Evolutionary conservation across 208 protist genomes (phyloP).

Genomic region (Crithidia bombi): DNA sequence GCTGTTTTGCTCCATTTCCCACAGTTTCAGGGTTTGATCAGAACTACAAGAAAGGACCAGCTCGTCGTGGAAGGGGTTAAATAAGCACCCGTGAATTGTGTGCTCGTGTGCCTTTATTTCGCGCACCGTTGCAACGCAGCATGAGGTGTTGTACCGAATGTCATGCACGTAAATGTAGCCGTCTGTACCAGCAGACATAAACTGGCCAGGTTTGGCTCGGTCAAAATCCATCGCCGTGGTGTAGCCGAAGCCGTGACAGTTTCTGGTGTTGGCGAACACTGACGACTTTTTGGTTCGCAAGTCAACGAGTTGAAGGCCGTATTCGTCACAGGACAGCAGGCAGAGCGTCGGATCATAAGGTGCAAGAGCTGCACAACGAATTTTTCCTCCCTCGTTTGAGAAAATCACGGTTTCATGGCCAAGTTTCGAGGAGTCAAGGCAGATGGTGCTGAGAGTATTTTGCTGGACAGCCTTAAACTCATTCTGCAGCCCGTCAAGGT

Average conservation of each 20-base stretch:
- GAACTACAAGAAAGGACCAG: conserved; percentile 75
- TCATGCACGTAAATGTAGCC: conserved; percentile 79
- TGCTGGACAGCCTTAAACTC: conserved; percentile 43
- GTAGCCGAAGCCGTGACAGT: conserved; percentile 64
- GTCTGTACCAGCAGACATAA: conserved; percentile 75
- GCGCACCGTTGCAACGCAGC: conserved; percentile 5
- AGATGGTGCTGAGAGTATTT: conserved; percentile 40
- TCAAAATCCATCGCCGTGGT: conserved; percentile 71
- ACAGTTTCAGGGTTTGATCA: conserved; percentile 84
- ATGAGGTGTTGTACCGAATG: conserved; percentile 49
- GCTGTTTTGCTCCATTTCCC: conserved; percentile 50
- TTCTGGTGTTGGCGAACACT: conserved; percentile 25
- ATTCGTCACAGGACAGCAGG: conserved; percentile 41
- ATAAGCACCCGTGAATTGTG: conserved; percentile 52
- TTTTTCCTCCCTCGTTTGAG: conserved; percentile 14
- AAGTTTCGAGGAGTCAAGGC: conserved; percentile 38
- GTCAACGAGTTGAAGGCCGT: conserved; percentile 66
- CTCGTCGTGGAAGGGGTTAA: conserved; percentile 87
- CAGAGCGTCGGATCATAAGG: conserved; percentile 77
- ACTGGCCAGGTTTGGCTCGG: conserved; percentile 52
- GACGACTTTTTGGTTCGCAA: conserved; percentile 54
- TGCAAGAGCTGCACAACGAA: conserved; percentile 62
- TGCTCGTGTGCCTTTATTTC: conserved; percentile 76
- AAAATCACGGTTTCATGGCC: conserved; percentile 50
- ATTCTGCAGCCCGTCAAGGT: conserved; percentile 81